Evolutionary conservation across 768 basidiomycete species (phyloP), one percentile per base, ranked within the genome.

Genomic region (Russula emetica): DNA sequence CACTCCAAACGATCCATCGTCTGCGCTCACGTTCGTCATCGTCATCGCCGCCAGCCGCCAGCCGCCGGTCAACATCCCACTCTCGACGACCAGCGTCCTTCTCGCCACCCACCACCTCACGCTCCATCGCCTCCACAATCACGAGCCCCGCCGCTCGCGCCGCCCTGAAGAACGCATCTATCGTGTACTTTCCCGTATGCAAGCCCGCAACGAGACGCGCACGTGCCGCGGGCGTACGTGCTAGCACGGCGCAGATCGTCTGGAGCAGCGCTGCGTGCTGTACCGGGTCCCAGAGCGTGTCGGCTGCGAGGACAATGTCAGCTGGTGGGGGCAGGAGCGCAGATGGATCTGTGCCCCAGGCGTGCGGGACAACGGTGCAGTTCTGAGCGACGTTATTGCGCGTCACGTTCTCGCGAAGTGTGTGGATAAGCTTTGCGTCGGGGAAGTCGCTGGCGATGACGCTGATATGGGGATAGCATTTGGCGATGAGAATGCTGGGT

Each of bases 221-320:
- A 11, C 87, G 81, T 34, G 88, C 76, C 44, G 75, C 65, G 1
- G 73, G 60, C 11, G 75, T 71, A 56, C 71, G 79, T 55, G 73
- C 76, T 38, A 90, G 77, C 20, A 82, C 82, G 64, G 68, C 61
- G 50, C 73, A 74, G 18, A 92, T 74, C 4, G 86, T 80, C 6
- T 78, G 71, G 42, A 88, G 73, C 58, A 90, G 84, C 11, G 78
- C 66, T 0, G 55, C 66, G 67, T 91, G 89, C 3, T 80, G 66
- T 26, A 84, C 83, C 4, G 85, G 73, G 70, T 90, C 88, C 90
- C 89, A 92, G 1, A 92, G 74, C 34, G 88, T 90, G 70, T 92
- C 90, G 14, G 89, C 85, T 0, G 88, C 87, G 26, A 90, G 65
- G 36, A 92, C 75, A 45, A 88, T 63, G 69, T 92, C 88, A 18